Percentiles rank a stretch among this genome's conserved stretches.
Conservation (phyloP, 805 yeast species). For the Metschnikowia reukaufii region DNA sequence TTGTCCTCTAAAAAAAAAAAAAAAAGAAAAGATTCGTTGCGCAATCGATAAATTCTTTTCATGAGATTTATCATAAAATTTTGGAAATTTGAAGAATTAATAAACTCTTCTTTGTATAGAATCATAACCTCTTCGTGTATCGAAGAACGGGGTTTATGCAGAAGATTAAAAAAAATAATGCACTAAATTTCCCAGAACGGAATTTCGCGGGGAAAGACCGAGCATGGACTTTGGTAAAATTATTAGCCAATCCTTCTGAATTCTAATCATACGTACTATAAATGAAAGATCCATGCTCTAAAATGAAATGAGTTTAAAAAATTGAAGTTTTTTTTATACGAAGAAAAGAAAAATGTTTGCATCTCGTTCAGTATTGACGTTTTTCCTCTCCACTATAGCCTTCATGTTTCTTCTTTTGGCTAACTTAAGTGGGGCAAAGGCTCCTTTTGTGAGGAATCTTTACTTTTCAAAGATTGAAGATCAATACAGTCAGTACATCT, state of each 20-base stretch:
- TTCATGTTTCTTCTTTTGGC: slow-evolving; percentile 16
- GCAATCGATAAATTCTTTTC: too few species aligned
- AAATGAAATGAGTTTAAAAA: too few species aligned
- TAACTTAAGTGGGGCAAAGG: slow-evolving; percentile 15
- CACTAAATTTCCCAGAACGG: neutral
- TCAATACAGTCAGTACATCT: slow-evolving; percentile 11
- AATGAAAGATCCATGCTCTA: neutral
- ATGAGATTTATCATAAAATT: too few species aligned
- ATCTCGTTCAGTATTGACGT: slow-evolving; percentile 13
- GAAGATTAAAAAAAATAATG: neutral
- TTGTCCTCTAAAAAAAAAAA: too few species aligned
- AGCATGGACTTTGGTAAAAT: slow-evolving; percentile 3
- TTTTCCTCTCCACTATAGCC: slow-evolving; percentile 16
- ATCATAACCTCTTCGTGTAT: too few species aligned
- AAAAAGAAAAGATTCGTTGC: too few species aligned
- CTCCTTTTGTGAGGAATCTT: slow-evolving; percentile 15
- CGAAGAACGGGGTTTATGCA: neutral
- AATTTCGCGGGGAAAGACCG: slow-evolving; percentile 3
- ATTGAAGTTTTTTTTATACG: too few species aligned
- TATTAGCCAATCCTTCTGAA: too few species aligned
- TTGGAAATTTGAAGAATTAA: too few species aligned
- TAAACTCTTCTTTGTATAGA: too few species aligned
- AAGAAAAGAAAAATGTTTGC: slow-evolving; percentile 5
- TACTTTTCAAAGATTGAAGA: slow-evolving; percentile 13
- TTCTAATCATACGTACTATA: neutral